Base-by-base conservation (phyloP, 1,284 basidiomycete species). In the Ganoderma sinense region DNA sequence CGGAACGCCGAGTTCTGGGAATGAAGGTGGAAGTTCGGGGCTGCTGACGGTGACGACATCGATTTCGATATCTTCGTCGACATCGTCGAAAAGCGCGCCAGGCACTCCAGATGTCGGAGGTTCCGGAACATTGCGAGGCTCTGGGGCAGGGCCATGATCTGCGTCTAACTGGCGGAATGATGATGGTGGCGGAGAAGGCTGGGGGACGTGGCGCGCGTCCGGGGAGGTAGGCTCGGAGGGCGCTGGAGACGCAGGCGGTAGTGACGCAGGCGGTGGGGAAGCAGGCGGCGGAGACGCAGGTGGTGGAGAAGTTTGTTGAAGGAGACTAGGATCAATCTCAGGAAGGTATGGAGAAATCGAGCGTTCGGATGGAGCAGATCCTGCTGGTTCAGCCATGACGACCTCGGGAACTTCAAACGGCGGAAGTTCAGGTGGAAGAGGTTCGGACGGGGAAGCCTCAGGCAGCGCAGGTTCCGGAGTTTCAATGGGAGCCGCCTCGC, bases 11-110 rank as follows among this genome's bases (percentile, higher is more conserved):
- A 14, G 36, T 23, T 61, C n/a, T 43, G 10, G 39, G 14, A 26
- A 2, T 40, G 59, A 20, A 2, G 39, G 40, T 6, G 36, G 36
- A 36, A 39, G 59, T 41, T n/a, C 39, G n/a, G 59, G 59, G 59
- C 59, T 61, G 59, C 59, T 61, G n/a, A 61, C 13, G 14, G 59
- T 61, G 31, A 39, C 60, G n/a, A 60, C 33, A 23, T 43, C 64
- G 40, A 61, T 43, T 51, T 60, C 58, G 13, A 53, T 59, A 14
- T 58, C 40, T 43, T 65, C 36, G 18, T 65, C 63, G n/a, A 48
- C 31, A 2, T 14, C 60, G 2, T 67, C 60, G 20, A 48, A 31
- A 40, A 26, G 26, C 63, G 48, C 41, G 1, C 16, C 23, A 36
- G 53, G 39, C 10, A 60, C 62, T 64, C 60, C 62, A 4, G 31